Base-by-base conservation (phyloP, 2,329 filamentous ascomycete species). In the Colletotrichum salicis region DNA sequence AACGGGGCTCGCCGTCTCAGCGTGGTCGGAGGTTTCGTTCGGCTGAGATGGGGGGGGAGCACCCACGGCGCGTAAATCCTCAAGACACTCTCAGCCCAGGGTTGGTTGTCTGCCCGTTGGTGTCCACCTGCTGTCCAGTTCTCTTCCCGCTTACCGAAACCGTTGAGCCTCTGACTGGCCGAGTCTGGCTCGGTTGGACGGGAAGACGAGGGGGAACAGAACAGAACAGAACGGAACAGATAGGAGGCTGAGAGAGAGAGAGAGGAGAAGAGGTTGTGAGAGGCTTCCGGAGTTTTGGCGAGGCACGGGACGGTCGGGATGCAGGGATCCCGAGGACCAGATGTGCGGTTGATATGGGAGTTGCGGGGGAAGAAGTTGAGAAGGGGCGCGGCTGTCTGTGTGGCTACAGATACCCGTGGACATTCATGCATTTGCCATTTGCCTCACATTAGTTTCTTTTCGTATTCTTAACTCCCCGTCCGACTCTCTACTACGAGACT, bases 1-100 rank as follows among this genome's bases (percentile, higher is more conserved):
- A 72, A 72, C 65, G 65, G 66, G 59, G 70, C 19, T 72, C 48
- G 55, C 55, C 65, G 70, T 72, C 70, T 72, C 70, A 72, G 65
- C 65, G 59, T 69, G 56, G 67, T 71, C 69, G 59, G 70, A 72
- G 59, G 70, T 72, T 69, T 61, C 60, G n/a, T 48, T 35, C 22
- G 31, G 45, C 59, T 51, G 22, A 51, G 4, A 13, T 1, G 52
- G 24, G 13, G 52, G 59, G 12, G 41, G 12, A 11, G 19, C 4
- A 29, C 27, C 27, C 27, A 29, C 5, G 19, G 37, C 37, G 37
- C 37, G 37, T 41, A 19, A 41, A 8, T 5, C 7, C 37, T 4
- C 7, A 3, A 15, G 35, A 41, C 35, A 41, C 27, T 29, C 27
- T 29, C 27, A 29, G 27, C 27, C 27, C 27, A 29, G 27, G 13